Evolutionary conservation across 2,329 filamentous ascomycete species (phyloP).

Genomic region (Alternaria hordeiaustralica): DNA sequence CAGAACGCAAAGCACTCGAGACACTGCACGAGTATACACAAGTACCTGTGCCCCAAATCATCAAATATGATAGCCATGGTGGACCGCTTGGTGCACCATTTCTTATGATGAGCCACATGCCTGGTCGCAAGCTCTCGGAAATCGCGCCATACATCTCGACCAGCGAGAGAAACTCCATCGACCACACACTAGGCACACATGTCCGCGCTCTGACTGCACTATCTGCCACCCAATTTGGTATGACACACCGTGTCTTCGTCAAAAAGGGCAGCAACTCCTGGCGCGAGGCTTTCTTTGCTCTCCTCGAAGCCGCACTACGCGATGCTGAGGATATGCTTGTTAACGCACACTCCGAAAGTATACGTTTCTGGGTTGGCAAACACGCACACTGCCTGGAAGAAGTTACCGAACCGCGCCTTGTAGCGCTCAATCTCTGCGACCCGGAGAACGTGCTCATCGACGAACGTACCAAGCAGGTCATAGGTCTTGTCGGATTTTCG

Average conservation of each 20-base stretch:
- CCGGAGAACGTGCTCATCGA: conserved; percentile 61
- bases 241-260: conserved; percentile 55
- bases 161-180: conserved; percentile 46
- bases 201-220: conserved; percentile 54
- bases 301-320: conserved; percentile 61
- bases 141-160: conserved; percentile 41
- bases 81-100: conserved; percentile 39
- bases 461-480: conserved; percentile 54
- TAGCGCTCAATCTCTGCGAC: conserved; percentile 57
- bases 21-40: conserved; percentile 45
- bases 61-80: conserved; percentile 48
- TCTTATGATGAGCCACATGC: conserved; percentile 43
- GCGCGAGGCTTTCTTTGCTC: conserved; percentile 59
- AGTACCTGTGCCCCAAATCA: conserved; percentile 48
- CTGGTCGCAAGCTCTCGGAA: conserved; percentile 44
- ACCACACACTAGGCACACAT: conserved; percentile 50
- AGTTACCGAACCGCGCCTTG: conserved; percentile 59
- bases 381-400: conserved; percentile 57
- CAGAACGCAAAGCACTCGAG: conserved; percentile 49
- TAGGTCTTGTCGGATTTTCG: conserved; percentile 61
- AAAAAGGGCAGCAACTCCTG: conserved; percentile 58
- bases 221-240: conserved; percentile 58
- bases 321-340: conserved; percentile 66
- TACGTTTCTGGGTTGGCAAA: conserved; percentile 57
- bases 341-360: conserved; percentile 62